phyloP scores from a whole-genome alignment of 345 rosid species.

The Mangifera indica region DNA sequence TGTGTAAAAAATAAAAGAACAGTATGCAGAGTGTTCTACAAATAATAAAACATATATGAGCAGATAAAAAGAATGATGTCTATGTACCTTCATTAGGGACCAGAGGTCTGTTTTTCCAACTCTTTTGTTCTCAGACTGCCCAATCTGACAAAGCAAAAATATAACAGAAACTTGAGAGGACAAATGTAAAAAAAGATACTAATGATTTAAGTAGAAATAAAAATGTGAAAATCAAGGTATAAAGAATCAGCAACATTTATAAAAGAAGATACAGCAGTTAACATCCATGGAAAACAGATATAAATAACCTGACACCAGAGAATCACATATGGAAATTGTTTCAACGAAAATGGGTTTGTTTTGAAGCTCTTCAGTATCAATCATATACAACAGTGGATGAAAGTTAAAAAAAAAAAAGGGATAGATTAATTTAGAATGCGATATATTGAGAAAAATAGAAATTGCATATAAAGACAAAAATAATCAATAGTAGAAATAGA shows the following conservation, averaged over 20 bases:
- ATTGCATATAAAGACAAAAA: conserved; percentile 3
- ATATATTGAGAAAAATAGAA: conserved; percentile 10
- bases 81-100: conserved; percentile 32
- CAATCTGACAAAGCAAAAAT: conserved; percentile 27
- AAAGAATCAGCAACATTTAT: neutral
- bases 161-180: conserved; percentile 7
- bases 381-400: neutral
- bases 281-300: neutral
- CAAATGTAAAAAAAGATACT: neutral
- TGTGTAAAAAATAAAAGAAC: neutral
- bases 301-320: neutral
- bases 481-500: neutral
- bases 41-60: neutral
- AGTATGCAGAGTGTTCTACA: neutral
- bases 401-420: conserved; percentile 2
- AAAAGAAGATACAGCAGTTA: neutral
- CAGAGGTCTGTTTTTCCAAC: conserved; percentile 5
- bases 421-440: conserved; percentile 17
- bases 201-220: neutral
- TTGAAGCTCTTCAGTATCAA: neutral
- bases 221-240: neutral
- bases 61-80: neutral
- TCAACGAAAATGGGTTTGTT: neutral
- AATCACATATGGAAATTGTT: neutral
- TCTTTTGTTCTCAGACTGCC: conserved; percentile 18